phyloP scores from a whole-genome alignment of 345 rosid genomes.

The Euphorbia lathyris region DNA sequence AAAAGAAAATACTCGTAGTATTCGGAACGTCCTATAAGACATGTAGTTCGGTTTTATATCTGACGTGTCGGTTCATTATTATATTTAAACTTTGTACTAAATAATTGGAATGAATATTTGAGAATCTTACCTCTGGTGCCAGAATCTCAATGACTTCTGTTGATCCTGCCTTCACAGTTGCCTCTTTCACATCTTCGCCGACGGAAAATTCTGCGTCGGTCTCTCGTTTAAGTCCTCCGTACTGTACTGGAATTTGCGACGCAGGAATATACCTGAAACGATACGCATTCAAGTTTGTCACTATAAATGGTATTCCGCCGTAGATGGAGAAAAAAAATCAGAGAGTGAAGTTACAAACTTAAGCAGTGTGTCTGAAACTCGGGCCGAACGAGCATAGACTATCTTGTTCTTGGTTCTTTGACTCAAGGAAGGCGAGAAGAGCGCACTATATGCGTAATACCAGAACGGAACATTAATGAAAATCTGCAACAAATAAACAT shows the following conservation, averaged over 20 bases:
- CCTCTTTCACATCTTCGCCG: slow-evolving; percentile 13
- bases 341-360: slow-evolving; percentile 14
- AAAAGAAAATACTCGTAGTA: no score
- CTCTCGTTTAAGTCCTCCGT: slow-evolving; percentile 26
- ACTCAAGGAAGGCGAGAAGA: slow-evolving; percentile 20
- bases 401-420: slow-evolving; percentile 26
- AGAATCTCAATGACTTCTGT: slow-evolving; percentile 21
- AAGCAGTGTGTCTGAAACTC: slow-evolving; percentile 23
- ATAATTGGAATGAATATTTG: background rate
- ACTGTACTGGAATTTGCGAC: slow-evolving; percentile 20
- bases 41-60: no score
- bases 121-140: slow-evolving; percentile 14
- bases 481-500: slow-evolving; percentile 9
- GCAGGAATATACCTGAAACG: slow-evolving; percentile 22
- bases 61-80: no score
- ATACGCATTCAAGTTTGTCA: background rate
- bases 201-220: slow-evolving; percentile 14
- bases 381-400: slow-evolving; percentile 15
- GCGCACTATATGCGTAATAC: slow-evolving; percentile 26
- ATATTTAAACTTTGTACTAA: no score
- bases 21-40: no score
- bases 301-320: background rate
- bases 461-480: slow-evolving; percentile 32
- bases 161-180: slow-evolving; percentile 15
- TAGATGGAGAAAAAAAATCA: background rate